phyloP scores from a whole-genome alignment of 2,329 filamentous ascomycete genomes.

The Fusarium sp. region DNA sequence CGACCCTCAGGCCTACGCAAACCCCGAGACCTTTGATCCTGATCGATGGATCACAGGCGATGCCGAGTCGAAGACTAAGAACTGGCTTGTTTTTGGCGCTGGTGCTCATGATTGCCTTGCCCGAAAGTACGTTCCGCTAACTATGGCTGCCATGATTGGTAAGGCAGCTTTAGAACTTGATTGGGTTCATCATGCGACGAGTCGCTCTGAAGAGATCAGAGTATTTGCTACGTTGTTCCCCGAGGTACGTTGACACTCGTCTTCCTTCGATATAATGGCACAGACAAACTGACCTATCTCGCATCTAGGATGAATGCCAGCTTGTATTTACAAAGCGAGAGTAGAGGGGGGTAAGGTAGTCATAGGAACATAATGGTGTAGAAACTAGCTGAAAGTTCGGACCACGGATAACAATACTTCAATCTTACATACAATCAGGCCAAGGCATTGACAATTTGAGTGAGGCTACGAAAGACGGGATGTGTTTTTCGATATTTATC shows the following conservation, averaged over 20 bases:
- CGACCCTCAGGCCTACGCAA: conserved; percentile 59
- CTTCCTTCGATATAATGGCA: too few species aligned
- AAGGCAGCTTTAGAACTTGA: conserved; percentile 62
- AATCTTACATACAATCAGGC: background rate
- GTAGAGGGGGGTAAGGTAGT: background rate
- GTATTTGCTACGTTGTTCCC: conserved; percentile 63
- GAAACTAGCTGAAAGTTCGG: background rate
- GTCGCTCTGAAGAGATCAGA: conserved; percentile 60
- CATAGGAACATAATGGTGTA: background rate
- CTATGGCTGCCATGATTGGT: conserved; percentile 64
- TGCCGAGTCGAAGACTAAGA: conserved; percentile 61
- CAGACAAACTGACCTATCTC: background rate
- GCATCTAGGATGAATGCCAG: conserved; percentile 17
- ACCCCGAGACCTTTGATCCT: conserved; percentile 60
- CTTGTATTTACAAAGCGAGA: conserved; percentile 14
- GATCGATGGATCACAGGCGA: conserved; percentile 65
- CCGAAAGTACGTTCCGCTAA: conserved; percentile 60
- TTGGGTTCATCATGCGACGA: conserved; percentile 62
- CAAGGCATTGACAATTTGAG: too few species aligned
- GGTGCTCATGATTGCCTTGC: conserved; percentile 64
- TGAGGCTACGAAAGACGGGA: too few species aligned
- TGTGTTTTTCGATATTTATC: too few species aligned
- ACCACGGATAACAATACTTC: background rate
- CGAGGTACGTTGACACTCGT: conserved; percentile 51
- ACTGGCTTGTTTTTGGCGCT: conserved; percentile 65